These are phyloP conservation scores for Glebionis coronaria DNA, from an alignment of 129 eudicot species.

Conservation along the genomic window DNA sequence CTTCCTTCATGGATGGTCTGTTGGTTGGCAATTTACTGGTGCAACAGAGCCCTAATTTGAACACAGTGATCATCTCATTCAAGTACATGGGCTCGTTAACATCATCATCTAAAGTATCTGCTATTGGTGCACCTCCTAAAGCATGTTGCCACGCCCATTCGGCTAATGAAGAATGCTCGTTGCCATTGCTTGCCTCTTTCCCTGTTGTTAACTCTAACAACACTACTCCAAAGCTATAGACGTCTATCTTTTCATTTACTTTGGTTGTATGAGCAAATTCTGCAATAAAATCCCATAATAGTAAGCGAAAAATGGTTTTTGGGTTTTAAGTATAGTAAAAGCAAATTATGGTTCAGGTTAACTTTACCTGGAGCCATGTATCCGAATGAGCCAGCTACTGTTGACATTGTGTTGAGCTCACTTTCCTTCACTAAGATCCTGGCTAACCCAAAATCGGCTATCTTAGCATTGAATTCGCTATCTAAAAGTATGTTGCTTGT, in stretches of 20 bases:
- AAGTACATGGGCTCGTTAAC: constrained; percentile 41
- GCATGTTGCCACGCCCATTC: constrained; percentile 70
- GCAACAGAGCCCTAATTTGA: constrained; percentile 76
- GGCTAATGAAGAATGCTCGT: constrained; percentile 48
- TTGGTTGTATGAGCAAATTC: constrained; percentile 64
- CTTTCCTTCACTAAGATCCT: constrained; percentile 48
- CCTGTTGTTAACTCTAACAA: constrained; percentile 83
- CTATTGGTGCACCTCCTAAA: constrained; percentile 34
- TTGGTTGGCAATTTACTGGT: constrained; percentile 55
- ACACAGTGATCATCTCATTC: constrained; percentile 55
- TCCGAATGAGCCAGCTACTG: constrained; percentile 86
- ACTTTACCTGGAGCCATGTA: constrained; percentile 84
- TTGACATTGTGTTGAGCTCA: constrained; percentile 53
- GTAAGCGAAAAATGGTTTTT: neutral
- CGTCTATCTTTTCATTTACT: constrained; percentile 78
- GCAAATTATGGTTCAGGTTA: neutral
- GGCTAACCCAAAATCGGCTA: constrained; percentile 95
- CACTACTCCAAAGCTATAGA: constrained; percentile 83
- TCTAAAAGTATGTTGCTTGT: constrained; percentile 74
- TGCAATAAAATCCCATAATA: constrained; percentile 13
- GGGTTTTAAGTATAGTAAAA: neutral
- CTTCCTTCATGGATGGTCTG: constrained; percentile 82
- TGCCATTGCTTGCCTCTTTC: constrained; percentile 60
- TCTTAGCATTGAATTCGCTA: constrained; percentile 72
- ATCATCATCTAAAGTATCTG: constrained; percentile 48